Evolutionary conservation across 768 basidiomycete genomes (phyloP), one percentile per base, ranked within the genome.

Genomic region (Nidularia pulvinata): DNA sequence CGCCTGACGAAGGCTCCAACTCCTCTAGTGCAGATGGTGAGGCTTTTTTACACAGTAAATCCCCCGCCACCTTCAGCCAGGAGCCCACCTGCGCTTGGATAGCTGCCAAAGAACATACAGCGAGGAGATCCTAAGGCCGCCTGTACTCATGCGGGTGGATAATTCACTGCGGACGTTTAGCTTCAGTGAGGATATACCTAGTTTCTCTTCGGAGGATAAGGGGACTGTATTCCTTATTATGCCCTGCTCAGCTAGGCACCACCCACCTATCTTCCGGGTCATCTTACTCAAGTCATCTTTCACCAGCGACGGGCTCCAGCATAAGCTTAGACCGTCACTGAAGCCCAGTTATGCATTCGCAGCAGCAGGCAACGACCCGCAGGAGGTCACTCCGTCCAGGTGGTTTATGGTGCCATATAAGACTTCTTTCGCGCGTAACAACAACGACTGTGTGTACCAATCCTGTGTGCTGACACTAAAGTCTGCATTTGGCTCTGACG

Each of bases 101-200:
- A 61, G 61, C 33, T 58, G 49, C 50, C 60, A 60, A 33, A 61
- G 47, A 47, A 57, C 46, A 19, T 13, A 42, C 16, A 42, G 39
- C 5, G 13, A 16, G 5, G 16, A 42, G 11, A 16, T 13, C 13
- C 39, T 16, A 13, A 11, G 39, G 39, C 39, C 39, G 11, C 13
- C 16, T 5, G 25, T 4, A 30, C 4, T 3, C 2, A 5, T 42
- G 5, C 39, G 16, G 13, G 16, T 6, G 5, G 16, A 11, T 5
- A 11, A 46, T 11, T 14, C 13, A 7, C 4, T 10, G 13, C 13
- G 14, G 45, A n/a, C 4, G 45, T 10, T 46, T 4, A 30, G 25
- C 25, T 30, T 30, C 25, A n/a, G 25, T 30, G n/a, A 11, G 14
- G 25, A n/a, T 46, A 14, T 22, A 46, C 45, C 45, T 30, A 30